phyloP scores from a whole-genome alignment of 2,329 filamentous ascomycete genomes.

The Colletotrichum sp. region DNA sequence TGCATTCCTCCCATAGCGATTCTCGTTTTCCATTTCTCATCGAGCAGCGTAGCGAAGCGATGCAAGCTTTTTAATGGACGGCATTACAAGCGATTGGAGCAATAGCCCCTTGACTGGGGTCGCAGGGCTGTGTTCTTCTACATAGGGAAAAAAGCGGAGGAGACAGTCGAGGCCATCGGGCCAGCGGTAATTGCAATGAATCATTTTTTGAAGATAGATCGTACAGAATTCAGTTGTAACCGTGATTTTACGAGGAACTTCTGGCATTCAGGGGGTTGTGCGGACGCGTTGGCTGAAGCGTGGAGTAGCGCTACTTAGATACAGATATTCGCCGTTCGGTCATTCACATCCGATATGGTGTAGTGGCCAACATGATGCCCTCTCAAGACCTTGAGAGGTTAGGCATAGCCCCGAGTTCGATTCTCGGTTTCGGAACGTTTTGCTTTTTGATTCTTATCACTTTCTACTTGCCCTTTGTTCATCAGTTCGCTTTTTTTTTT shows the following conservation, averaged over 20 bases:
- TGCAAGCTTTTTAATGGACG: not conserved
- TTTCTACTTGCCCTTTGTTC: not conserved
- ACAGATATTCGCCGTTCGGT: accelerated
- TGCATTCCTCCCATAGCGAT: not conserved
- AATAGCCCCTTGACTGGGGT: not conserved
- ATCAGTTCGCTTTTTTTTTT: not conserved
- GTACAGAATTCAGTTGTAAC: not conserved
- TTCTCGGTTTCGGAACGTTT: slow-evolving; percentile 18
- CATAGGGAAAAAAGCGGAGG: not conserved
- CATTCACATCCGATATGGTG: slow-evolving; percentile 10
- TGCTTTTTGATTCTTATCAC: not conserved
- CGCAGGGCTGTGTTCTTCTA: not conserved
- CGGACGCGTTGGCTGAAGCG: not conserved
- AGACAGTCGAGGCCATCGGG: not conserved
- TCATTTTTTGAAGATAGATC: not conserved
- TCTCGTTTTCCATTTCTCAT: not conserved
- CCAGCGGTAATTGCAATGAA: not conserved
- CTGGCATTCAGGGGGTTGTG: not conserved
- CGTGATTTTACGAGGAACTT: not conserved
- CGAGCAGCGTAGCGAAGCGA: not conserved
- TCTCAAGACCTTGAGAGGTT: not conserved
- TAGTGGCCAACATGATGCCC: slow-evolving; percentile 22
- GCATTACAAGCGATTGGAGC: not conserved
- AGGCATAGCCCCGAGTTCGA: slow-evolving; percentile 20
- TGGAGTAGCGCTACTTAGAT: not conserved